Evolutionary conservation across 2,329 filamentous ascomycete genomes (phyloP).

Genomic region (Cryoendolithus antarcticus): DNA sequence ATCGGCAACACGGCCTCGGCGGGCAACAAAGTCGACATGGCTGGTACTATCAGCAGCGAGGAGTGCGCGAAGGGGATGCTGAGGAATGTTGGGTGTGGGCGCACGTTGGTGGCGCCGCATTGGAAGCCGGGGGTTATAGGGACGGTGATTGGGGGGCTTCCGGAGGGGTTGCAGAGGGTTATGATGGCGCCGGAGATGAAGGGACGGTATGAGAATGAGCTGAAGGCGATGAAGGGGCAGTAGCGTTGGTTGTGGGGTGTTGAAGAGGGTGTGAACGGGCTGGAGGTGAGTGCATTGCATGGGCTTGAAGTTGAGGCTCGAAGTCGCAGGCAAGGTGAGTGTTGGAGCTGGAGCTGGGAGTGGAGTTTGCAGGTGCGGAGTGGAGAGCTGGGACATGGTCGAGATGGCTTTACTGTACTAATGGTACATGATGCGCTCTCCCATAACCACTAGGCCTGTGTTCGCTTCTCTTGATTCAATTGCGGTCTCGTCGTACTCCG

Average conservation of each 20-base stretch:
- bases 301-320: too few relatives aligned
- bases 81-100: slow-evolving; percentile 7
- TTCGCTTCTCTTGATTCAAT: too few relatives aligned
- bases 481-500: too few relatives aligned
- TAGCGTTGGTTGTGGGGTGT: neutral
- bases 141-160: neutral
- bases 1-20: slow-evolving; percentile 9
- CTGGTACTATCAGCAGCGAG: slow-evolving; percentile 4
- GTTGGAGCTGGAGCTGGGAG: too few relatives aligned
- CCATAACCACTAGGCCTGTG: too few relatives aligned
- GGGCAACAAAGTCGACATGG: slow-evolving; percentile 4
- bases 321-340: too few relatives aligned
- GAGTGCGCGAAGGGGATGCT: slow-evolving; percentile 8
- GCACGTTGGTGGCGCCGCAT: slow-evolving; percentile 6
- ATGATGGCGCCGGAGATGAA: slow-evolving; percentile 2
- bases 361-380: too few relatives aligned
- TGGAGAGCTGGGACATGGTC: too few relatives aligned
- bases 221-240: slow-evolving; percentile 1
- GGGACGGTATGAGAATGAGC: slow-evolving; percentile 3
- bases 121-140: slow-evolving; percentile 6
- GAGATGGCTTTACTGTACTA: too few relatives aligned
- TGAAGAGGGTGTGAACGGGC: too few relatives aligned
- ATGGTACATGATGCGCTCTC: too few relatives aligned
- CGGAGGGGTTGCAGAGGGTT: slow-evolving; percentile 1
- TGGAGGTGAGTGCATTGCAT: too few relatives aligned